Base-by-base conservation (phyloP, 2,329 filamentous ascomycete species). In the Periconia sp. region DNA sequence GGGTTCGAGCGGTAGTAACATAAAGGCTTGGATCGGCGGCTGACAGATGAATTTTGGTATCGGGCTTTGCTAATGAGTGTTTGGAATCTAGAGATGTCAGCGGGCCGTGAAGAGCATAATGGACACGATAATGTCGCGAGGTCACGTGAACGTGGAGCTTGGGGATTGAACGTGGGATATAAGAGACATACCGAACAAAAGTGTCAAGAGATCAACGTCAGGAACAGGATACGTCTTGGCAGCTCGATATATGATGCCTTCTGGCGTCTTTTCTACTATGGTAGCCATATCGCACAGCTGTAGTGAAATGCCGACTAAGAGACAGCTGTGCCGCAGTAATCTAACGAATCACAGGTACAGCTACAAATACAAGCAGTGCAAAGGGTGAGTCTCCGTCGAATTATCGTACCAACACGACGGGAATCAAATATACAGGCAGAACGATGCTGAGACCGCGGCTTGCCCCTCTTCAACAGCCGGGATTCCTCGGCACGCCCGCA, bases 1-100 rank as follows among this genome's bases (percentile, higher is more conserved):
- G 75, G 2, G 78, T 71, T 21, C 74, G 69, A 1, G 73, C 67
- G 58, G 80, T 84, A 33, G 78, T 85, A 42, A 86, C 66, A 40
- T 62, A 57, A 37, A 78, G 73, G n/a, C 68, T 69, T 0, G 82
- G 79, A 36, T 84, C 71, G 5, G 74, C 73, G 1, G 84, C 83
- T 52, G 84, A 81, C 30, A 75, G 72, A 58, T 85, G 81, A 4
- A 86, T 65, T 2, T 78, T 55, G 0, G 77, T 79, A 37, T 81
- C 72, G 32, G 81, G 76, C 16, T 73, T 63, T 16, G 71, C 62
- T 8, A 55, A 48, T 12, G 57, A 60, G 26, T 69, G 50, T 15
- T 66, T 55, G 1, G 59, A 56, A 33, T 65, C 59, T 68, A 32
- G 25, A 28, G 8, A 4, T 28, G 25, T 28, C 25, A 28, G 12